Base-by-base conservation (phyloP, 2,329 filamentous ascomycete species). In the Geosmithia morbida region DNA sequence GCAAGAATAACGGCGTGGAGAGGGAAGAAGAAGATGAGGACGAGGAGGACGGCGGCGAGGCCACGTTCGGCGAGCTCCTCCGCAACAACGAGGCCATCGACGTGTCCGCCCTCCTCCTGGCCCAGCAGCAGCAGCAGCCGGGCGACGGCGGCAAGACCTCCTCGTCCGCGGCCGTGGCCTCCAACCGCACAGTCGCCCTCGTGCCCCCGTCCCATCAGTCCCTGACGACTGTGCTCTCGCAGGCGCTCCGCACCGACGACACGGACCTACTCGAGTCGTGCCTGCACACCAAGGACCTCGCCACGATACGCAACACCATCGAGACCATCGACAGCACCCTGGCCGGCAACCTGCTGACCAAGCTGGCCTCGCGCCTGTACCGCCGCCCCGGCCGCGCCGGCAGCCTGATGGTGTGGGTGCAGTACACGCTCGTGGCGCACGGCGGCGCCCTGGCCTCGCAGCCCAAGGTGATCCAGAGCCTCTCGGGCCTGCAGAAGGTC, bases 201-300 rank as follows among this genome's bases (percentile, higher is more conserved):
- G 72, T 74, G 17, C 69, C 79, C 18, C 84, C 83, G 13, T 81
- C 81, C 13, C 81, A 84, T 50, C 81, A 87, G 50, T 95, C 90
- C 7, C 77, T 98, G 46, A 84, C 85, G 44, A 95, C 87, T 5
- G 87, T 96, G n/a, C 81, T 98, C 50, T 82, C 88, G 14, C 90
- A 97, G 64, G 87, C 92, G 6, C 81, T 98, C 48, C 85, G 84
- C 57, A 96, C 89, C 51, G 92, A 96, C 65, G 92, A 98, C 67
- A 75, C 77, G 51, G 81, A 84, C 52, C 82, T 96, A 46, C 81
- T 98, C 56, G 90, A 97, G 69, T 88, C 87, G 1, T 97, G 90
- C 65, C 79, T 98, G 57, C 85, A 87, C 57, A 83, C 83, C 16
- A 81, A 77, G 48, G 86, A 96, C 60, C 66, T 81, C 43, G 69